Percentiles rank a stretch among this genome's conserved stretches.
These are phyloP conservation scores for Peronospora destructor DNA, from an alignment of 352 stramenopile genomes.

Conservation along the genomic window DNA sequence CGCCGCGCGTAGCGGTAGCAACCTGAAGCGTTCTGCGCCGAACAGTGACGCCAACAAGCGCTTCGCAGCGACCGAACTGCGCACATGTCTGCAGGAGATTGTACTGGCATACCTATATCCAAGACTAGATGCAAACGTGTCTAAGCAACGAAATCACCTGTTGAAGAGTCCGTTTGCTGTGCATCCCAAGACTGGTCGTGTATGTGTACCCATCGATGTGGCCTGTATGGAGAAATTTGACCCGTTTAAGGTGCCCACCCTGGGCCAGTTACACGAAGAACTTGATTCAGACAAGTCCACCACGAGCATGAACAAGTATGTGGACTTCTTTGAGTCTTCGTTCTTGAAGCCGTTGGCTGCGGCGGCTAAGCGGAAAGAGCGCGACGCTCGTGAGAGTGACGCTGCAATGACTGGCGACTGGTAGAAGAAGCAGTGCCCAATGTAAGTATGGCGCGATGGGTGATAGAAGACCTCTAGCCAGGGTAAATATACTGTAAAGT, in stretches of 20 bases:
- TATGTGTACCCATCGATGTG: conserved; percentile 95
- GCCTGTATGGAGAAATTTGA: conserved; percentile 81
- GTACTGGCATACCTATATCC: conserved; percentile 96
- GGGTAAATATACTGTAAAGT: conserved; percentile 31
- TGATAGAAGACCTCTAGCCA: conserved; percentile 7
- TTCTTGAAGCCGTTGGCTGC: conserved; percentile 65
- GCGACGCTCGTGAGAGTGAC: conserved; percentile 52
- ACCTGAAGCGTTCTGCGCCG: conserved; percentile 36
- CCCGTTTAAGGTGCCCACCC: conserved; percentile 79
- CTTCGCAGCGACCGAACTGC: conserved; percentile 53
- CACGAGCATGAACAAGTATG: conserved; percentile 69
- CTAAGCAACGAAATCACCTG: conserved; percentile 99
- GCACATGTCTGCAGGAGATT: conserved; percentile 91
- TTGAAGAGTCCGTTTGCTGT: conserved; percentile 98
- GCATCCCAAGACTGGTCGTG: conserved; percentile 95
- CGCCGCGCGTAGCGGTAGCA: conserved; percentile 39
- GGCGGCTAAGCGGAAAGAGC: conserved; percentile 65
- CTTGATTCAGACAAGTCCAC: conserved; percentile 53
- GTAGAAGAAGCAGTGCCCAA: conserved; percentile 31
- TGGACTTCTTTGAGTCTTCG: conserved; percentile 62
- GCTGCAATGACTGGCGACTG: conserved; percentile 78
- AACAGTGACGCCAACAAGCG: conserved; percentile 47
- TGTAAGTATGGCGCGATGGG: conserved; percentile 5
- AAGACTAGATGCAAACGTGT: conserved; percentile 99
- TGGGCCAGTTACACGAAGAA: conserved; percentile 75